Conservation (phyloP, 1,284 basidiomycete species). For the Leccinum pseudoinsigne region DNA sequence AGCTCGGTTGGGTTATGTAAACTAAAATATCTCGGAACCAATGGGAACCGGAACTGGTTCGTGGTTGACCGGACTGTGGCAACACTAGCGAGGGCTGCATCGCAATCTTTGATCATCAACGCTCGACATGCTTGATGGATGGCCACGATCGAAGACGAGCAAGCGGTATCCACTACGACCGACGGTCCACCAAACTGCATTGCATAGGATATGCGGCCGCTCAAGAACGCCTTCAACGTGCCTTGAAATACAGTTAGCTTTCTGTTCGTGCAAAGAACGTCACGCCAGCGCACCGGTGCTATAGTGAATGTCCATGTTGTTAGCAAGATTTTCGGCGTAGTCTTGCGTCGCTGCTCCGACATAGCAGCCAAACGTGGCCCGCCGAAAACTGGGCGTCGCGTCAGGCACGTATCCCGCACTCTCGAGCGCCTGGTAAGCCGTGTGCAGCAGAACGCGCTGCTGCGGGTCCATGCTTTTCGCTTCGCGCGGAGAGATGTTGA, state of each 20-base stretch:
- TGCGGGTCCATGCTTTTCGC: conserved; percentile 75
- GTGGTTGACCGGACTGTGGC: too few species aligned
- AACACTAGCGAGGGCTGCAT: conserved; percentile 53
- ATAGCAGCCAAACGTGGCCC: conserved; percentile 60
- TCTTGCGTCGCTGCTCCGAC: conserved; percentile 72
- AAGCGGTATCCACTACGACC: conserved; percentile 69
- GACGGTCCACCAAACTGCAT: conserved; percentile 70
- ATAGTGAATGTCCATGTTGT: conserved; percentile 69
- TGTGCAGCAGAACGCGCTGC: conserved; percentile 64
- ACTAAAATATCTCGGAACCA: too few species aligned
- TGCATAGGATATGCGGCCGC: conserved; percentile 68
- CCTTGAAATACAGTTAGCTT: conserved; percentile 41
- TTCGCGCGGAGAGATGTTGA: conserved; percentile 71
- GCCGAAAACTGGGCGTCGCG: conserved; percentile 48
- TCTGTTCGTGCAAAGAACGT: background rate
- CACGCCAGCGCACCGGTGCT: conserved; percentile 53
- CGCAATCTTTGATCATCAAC: conserved; percentile 60
- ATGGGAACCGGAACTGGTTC: too few species aligned
- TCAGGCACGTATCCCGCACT: conserved; percentile 67
- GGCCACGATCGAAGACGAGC: conserved; percentile 67
- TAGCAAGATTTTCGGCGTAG: conserved; percentile 61
- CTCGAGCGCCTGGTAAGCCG: conserved; percentile 67
- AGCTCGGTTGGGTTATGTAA: too few species aligned
- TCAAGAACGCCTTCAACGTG: conserved; percentile 65
- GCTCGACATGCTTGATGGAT: conserved; percentile 69